Conservation (phyloP, 345 rosid genomes). For the Rhodamnia rubescens region DNA sequence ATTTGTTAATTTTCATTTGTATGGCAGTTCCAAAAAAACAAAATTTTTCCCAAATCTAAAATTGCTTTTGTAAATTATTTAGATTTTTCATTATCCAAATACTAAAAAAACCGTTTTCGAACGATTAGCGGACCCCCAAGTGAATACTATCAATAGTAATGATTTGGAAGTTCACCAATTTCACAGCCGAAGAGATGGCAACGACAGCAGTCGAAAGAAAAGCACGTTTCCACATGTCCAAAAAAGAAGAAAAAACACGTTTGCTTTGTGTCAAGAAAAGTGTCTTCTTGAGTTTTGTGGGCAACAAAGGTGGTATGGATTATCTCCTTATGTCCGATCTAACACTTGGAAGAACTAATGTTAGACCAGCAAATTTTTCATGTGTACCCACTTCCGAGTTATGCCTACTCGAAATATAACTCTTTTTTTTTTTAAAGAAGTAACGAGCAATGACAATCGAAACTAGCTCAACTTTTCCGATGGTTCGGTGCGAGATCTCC, state of each 20-base stretch:
- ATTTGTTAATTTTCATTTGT: neutral
- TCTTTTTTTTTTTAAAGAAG: neutral
- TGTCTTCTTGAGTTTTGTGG: neutral
- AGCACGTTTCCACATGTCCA: neutral
- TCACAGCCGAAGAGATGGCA: neutral
- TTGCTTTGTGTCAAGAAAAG: neutral
- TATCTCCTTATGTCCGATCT: neutral
- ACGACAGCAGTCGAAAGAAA: neutral
- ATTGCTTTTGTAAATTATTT: too few species aligned
- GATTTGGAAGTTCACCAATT: neutral
- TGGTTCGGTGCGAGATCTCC: neutral
- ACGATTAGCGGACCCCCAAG: neutral
- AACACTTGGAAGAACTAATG: neutral
- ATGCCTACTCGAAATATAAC: neutral
- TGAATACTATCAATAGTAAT: neutral
- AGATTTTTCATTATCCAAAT: neutral
- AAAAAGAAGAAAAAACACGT: too few species aligned
- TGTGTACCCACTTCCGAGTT: neutral
- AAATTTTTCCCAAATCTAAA: neutral
- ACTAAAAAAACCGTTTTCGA: neutral
- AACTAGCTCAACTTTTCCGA: fast-evolving
- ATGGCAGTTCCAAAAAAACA: fast-evolving
- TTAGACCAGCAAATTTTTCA: neutral
- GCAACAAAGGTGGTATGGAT: too few species aligned
- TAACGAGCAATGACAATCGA: neutral